These are phyloP conservation scores for Circinella minor DNA, from an alignment of 371 early-diverging fungal genomes.

Conservation along the genomic window DNA sequence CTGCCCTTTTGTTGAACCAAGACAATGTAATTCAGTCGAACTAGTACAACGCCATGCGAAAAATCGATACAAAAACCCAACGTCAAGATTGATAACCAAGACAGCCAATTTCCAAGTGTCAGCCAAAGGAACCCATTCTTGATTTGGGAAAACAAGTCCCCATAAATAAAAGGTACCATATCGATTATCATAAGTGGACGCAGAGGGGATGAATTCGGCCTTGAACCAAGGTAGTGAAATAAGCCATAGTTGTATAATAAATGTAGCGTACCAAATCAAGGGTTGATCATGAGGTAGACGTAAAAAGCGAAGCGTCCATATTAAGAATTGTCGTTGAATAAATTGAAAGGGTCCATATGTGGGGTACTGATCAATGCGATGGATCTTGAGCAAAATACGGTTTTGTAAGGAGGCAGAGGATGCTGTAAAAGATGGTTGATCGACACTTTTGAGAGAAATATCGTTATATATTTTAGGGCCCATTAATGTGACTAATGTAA, in stretches of 20 bases:
- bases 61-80: conserved; percentile 47
- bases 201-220: conserved; percentile 61
- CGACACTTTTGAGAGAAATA: neutral
- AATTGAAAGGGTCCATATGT: conserved; percentile 21
- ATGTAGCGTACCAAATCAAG: conserved; percentile 45
- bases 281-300: conserved; percentile 35
- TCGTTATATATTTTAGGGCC: conserved; percentile 36
- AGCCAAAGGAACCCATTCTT: conserved; percentile 74
- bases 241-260: conserved; percentile 46
- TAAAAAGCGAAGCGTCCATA: conserved; percentile 38
- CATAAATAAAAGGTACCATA: conserved; percentile 63
- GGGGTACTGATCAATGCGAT: conserved; percentile 28
- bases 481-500: conserved; percentile 23
- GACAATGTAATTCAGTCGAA: conserved; percentile 21
- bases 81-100: conserved; percentile 42
- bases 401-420: conserved; percentile 9
- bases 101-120: conserved; percentile 79
- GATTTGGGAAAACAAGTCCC: conserved; percentile 50
- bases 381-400: conserved; percentile 30
- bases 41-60: conserved; percentile 34
- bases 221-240: conserved; percentile 53
- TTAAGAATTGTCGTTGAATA: conserved; percentile 31
- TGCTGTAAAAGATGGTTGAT: conserved; percentile 7
- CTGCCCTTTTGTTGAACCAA: conserved; percentile 6
- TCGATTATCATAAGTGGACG: conserved; percentile 35